Conservation (phyloP, 768 basidiomycete genomes). For the Tylopilus intermedius region DNA sequence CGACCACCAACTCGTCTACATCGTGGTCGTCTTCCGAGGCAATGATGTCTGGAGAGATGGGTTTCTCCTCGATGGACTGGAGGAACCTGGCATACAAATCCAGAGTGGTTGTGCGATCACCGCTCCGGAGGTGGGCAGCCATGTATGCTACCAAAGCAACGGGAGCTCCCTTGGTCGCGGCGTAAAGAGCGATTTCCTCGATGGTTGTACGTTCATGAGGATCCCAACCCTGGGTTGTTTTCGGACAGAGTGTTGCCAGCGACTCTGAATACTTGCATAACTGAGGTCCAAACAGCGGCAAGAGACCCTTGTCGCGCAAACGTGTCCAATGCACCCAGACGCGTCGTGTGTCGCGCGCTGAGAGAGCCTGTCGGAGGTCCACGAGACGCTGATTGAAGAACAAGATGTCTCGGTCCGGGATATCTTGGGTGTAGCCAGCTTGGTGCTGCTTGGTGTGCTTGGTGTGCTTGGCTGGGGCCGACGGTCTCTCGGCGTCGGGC, state of each 20-base stretch:
- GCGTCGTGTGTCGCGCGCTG: conserved; percentile 29
- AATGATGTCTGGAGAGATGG: conserved; percentile 13
- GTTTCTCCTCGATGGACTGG: conserved; percentile 17
- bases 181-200: conserved; percentile 46
- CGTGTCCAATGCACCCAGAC: conserved; percentile 37
- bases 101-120: conserved; percentile 40
- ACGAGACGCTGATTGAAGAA: conserved; percentile 35
- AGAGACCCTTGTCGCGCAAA: conserved; percentile 40
- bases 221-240: conserved; percentile 20
- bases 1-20: conserved; percentile 24
- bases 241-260: conserved; percentile 29
- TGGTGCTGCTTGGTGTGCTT: conserved; percentile 3
- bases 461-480: conserved; percentile 5
- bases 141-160: conserved; percentile 50
- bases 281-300: conserved; percentile 44
- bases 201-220: conserved; percentile 28
- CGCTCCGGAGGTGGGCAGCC: conserved; percentile 38
- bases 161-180: conserved; percentile 41
- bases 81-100: conserved; percentile 41
- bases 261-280: conserved; percentile 37
- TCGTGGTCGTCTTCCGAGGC: conserved; percentile 15
- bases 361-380: conserved; percentile 36
- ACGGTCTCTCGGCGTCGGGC: conserved; percentile 3
- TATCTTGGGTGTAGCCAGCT: conserved; percentile 5
- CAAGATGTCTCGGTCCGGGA: conserved; percentile 30